Evolutionary conservation across 257 asterid species (phyloP), one percentile per base, ranked within the genome.

Genomic region (Solanum ossicruentum): DNA sequence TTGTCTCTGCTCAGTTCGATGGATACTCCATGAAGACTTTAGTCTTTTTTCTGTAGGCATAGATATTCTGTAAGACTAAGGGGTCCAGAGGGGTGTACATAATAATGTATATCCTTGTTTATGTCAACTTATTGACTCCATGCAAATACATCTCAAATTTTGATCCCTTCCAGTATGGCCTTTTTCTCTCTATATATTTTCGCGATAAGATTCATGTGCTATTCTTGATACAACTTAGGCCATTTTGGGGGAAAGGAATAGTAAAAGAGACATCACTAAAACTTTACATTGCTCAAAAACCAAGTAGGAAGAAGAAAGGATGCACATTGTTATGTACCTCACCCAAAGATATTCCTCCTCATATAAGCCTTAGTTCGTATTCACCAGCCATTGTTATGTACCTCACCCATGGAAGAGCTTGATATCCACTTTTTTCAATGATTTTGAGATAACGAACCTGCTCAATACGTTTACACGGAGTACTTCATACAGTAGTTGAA

Each of bases 341-440:
- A 36, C 5, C 41, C 49, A 26, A 78, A 26, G 82, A 26, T 16
- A 78, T 23, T 78, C 65, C 26, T 78, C 49, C 45, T 84, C 70
- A 93, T 39, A 91, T 87, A 56, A 93, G 93, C 87, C 97, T 88
- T 86, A 95, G 90, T 90, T 95, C 98, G 58, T 95, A 93, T 88
- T 95, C 98, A 84, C 98, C 98, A 52, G 97, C 98, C 97, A 92
- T 92, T 82, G 97, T 95, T 77, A 93, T 95, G 88, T 92, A 95
- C 88, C 97, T 92, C 91, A 93, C 97, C 97, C 97, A 93, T 26
- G 97, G 98, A 58, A 95, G 97, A 87, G 97, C 93, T 86, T 92
- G 97, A 84, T 95, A 95, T 55, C 98, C 98, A 73, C 98, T 92
- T 89, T 93, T 95, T 87, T 95, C 98, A 36, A 95, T 95, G 84